Evolutionary conservation across 768 basidiomycete genomes (phyloP).

Genomic region (Tephrocybe sp.): DNA sequence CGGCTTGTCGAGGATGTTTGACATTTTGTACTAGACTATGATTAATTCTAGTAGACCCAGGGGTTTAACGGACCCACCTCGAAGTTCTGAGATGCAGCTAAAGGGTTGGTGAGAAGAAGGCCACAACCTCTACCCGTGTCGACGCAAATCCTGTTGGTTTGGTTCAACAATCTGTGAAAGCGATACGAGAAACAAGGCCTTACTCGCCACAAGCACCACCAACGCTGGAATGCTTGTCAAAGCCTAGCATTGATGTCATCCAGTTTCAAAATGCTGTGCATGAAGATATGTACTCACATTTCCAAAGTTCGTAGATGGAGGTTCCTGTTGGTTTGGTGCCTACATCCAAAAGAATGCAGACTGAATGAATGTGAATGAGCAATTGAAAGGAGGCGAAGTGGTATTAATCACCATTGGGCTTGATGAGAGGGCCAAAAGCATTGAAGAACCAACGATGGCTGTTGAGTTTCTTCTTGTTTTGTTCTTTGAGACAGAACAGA

Average conservation of each 20-base stretch:
- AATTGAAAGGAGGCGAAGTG: constrained; percentile 1
- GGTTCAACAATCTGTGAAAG: background rate
- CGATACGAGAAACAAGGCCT: constrained; percentile 14
- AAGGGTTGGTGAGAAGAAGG: constrained; percentile 68
- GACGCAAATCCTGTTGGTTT: constrained; percentile 65
- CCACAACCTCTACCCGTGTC: constrained; percentile 75
- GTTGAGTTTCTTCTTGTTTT: constrained; percentile 97
- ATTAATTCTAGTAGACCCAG: too few species aligned
- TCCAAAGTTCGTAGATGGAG: constrained; percentile 96
- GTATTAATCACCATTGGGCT: constrained; percentile 65
- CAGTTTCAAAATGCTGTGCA: too few species aligned
- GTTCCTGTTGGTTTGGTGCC: constrained; percentile 95
- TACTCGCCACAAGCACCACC: constrained; percentile 97
- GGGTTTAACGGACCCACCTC: constrained; percentile 53
- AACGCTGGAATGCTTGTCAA: constrained; percentile 81
- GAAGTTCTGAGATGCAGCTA: constrained; percentile 95
- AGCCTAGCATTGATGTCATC: constrained; percentile 41
- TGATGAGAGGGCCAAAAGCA: constrained; percentile 85
- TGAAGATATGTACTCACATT: constrained; percentile 48
- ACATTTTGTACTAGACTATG: constrained; percentile 98
- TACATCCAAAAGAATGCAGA: constrained; percentile 91
- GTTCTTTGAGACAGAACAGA: constrained; percentile 90
- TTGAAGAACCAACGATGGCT: constrained; percentile 98
- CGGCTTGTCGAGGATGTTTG: constrained; percentile 94
- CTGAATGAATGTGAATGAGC: constrained; percentile 35